phyloP scores from a whole-genome alignment of 2,329 filamentous ascomycete species.

The Keithomyces neogunnii region DNA sequence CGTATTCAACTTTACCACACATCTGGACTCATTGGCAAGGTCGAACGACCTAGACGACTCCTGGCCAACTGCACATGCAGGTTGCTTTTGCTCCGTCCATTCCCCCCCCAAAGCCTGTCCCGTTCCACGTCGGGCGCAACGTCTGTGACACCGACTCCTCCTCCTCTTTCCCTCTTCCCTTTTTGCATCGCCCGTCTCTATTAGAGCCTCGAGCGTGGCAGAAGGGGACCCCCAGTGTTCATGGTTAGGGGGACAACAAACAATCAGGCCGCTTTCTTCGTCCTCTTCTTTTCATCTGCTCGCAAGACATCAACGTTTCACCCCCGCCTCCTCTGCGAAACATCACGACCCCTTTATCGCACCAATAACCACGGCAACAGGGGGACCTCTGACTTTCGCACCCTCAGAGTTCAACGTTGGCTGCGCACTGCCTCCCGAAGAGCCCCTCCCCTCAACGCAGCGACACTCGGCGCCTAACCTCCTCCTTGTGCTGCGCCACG shows the following conservation, averaged over 20 bases:
- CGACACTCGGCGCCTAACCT: not conserved
- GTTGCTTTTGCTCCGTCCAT: too few species aligned
- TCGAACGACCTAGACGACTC: too few species aligned
- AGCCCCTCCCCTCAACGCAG: too few species aligned
- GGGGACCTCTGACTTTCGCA: not conserved
- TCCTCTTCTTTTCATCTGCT: not conserved
- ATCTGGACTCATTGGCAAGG: too few species aligned
- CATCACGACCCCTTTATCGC: not conserved
- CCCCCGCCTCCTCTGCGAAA: not conserved
- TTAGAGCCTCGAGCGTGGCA: not conserved
- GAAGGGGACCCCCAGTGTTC: not conserved
- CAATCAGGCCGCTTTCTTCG: not conserved
- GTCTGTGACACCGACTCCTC: not conserved
- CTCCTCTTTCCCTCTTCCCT: not conserved
- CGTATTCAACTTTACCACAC: too few species aligned
- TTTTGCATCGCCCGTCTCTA: not conserved
- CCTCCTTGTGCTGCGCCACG: not conserved
- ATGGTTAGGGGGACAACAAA: not conserved
- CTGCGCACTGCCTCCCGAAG: not conserved
- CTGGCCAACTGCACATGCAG: too few species aligned
- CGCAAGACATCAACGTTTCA: not conserved
- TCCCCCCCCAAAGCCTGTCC: too few species aligned
- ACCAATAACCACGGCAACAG: not conserved
- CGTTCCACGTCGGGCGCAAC: not conserved
- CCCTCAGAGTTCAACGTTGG: not conserved